Evolutionary conservation across 176 grass and related monocot species (phyloP).

Genomic region (Saccharum spontaneum): DNA sequence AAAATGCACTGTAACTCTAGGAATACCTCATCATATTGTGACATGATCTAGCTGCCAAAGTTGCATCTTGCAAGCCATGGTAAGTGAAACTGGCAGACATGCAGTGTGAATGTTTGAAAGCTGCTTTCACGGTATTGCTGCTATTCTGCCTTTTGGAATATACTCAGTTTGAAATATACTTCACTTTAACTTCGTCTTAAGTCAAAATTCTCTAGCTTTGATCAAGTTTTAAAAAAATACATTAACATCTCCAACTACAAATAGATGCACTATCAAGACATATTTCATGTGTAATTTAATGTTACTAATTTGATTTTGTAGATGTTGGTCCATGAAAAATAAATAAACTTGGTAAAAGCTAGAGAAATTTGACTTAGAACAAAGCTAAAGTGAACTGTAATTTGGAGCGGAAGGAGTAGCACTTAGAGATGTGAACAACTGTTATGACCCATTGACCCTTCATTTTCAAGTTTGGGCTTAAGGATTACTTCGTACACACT

Average conservation of each 20-base stretch:
- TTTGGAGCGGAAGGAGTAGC: background rate
- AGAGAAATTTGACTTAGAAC: background rate
- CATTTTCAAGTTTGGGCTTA: background rate
- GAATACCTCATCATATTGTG: slow-evolving; percentile 5
- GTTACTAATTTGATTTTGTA: background rate
- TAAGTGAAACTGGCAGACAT: background rate
- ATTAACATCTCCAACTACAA: background rate
- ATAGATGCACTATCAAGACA: background rate
- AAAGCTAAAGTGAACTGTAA: background rate
- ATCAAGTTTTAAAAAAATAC: background rate
- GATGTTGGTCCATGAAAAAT: background rate
- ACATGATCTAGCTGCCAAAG: background rate
- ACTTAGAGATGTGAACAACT: slow-evolving; percentile 8
- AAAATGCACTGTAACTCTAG: background rate
- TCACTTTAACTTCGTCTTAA: too few species aligned
- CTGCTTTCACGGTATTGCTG: background rate
- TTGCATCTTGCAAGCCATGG: background rate
- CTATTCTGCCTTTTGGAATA: background rate
- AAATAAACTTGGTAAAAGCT: background rate
- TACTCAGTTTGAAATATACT: background rate
- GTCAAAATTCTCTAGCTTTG: too few species aligned
- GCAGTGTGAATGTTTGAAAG: background rate
- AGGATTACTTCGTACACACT: background rate
- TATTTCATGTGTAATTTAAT: background rate
- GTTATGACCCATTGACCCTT: slow-evolving; percentile 5